Percentiles rank a stretch among this genome's conserved stretches.
Conservation (phyloP, 2,329 filamentous ascomycete species). For the Cladosporium austrohemisphaericum region DNA sequence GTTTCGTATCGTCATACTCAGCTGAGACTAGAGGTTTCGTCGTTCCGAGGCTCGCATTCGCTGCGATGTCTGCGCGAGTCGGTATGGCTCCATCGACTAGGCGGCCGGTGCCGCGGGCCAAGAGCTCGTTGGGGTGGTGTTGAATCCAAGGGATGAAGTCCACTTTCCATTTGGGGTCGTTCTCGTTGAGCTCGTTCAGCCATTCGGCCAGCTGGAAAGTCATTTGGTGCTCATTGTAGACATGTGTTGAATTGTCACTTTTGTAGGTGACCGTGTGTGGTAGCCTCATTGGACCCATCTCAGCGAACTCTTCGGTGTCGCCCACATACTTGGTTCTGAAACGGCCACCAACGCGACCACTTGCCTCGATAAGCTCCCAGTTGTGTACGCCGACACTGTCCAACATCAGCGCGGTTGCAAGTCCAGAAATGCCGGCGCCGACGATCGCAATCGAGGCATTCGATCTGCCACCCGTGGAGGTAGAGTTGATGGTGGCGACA, state of each 20-base stretch:
- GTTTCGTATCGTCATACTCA: conserved; percentile 15
- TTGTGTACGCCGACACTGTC: conserved; percentile 55
- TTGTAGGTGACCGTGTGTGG: conserved; percentile 48
- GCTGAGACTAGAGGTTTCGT: not conserved
- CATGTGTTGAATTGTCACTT: conserved; percentile 50
- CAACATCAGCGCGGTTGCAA: conserved; percentile 52
- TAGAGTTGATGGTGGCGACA: conserved; percentile 39
- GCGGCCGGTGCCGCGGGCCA: conserved; percentile 44
- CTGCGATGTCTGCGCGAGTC: conserved; percentile 45
- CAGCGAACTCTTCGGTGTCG: conserved; percentile 61
- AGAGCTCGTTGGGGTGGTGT: conserved; percentile 50
- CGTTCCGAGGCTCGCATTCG: conserved; percentile 32
- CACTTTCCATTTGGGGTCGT: conserved; percentile 46
- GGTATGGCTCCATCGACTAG: conserved; percentile 51
- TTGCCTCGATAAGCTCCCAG: conserved; percentile 59
- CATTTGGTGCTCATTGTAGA: conserved; percentile 59
- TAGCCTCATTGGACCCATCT: conserved; percentile 62
- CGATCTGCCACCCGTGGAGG: not conserved
- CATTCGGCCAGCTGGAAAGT: conserved; percentile 59
- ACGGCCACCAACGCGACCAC: conserved; percentile 59
- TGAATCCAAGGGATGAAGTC: conserved; percentile 62
- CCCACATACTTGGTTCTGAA: conserved; percentile 60
- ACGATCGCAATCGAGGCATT: conserved; percentile 44
- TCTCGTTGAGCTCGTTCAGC: conserved; percentile 56
- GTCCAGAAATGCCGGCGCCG: conserved; percentile 60